Conservation (phyloP, 2,329 filamentous ascomycete genomes). For the Hyphodiscus sp. region DNA sequence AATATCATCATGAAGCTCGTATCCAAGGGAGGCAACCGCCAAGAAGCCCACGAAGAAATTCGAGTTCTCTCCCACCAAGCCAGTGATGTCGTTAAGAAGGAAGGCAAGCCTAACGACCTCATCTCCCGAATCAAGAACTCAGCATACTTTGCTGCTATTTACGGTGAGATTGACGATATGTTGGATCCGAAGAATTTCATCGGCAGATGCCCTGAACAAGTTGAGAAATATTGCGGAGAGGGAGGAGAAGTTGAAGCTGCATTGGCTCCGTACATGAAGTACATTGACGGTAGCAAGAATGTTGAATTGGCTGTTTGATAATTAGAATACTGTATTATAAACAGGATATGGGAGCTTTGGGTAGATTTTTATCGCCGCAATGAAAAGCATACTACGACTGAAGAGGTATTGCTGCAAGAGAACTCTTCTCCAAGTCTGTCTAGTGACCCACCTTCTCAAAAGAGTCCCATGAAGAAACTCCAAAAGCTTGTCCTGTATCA, state of each 20-base stretch:
- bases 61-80: conserved; percentile 76
- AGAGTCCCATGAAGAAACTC: too few species aligned
- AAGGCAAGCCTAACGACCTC: conserved; percentile 66
- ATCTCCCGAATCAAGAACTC: conserved; percentile 68
- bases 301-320: conserved; percentile 21
- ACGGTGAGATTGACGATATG: conserved; percentile 61
- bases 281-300: conserved; percentile 18
- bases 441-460: too few species aligned
- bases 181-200: conserved; percentile 57
- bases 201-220: conserved; percentile 47
- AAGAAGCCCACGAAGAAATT: conserved; percentile 84
- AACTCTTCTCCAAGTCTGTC: too few species aligned
- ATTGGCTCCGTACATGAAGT: conserved; percentile 39
- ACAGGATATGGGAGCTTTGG: too few species aligned
- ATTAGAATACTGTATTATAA: too few species aligned
- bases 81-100: conserved; percentile 60
- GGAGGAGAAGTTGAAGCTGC: conserved; percentile 41
- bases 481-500: too few species aligned
- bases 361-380: too few species aligned
- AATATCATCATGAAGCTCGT: conserved; percentile 74
- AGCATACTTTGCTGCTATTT: conserved; percentile 69
- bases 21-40: conserved; percentile 62
- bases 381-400: too few species aligned
- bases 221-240: conserved; percentile 42
- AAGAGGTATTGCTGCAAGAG: too few species aligned